Conservation (phyloP, 169 alveolate genomes). For the Babesia gibsoni region DNA sequence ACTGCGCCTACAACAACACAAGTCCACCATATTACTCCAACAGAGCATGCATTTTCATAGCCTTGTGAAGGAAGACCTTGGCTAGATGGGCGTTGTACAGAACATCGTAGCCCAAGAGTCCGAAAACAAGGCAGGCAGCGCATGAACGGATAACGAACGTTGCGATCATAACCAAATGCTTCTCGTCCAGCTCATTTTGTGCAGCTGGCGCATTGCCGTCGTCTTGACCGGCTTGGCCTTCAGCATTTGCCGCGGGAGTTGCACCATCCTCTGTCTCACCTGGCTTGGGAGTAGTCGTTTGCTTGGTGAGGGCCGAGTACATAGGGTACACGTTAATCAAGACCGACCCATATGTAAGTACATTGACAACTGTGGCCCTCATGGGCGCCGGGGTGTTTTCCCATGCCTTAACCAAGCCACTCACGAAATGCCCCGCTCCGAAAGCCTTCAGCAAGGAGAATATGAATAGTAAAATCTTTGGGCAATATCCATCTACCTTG, state of each 20-base stretch:
- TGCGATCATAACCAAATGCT: constrained; percentile 9
- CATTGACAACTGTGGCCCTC: constrained; percentile 3
- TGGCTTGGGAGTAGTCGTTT: constrained; percentile 2
- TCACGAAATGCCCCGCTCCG: constrained; percentile 6
- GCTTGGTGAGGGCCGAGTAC: constrained; percentile 15
- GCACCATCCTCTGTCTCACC: constrained; percentile 17
- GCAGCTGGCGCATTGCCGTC: neutral
- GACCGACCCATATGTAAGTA: constrained; percentile 45
- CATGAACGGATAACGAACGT: constrained; percentile 21
- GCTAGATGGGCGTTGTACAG: constrained; percentile 33
- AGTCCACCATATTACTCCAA: too few relatives aligned
- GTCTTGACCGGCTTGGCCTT: neutral
- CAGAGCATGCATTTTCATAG: too few relatives aligned
- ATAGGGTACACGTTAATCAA: constrained; percentile 39
- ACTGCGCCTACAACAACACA: neutral
- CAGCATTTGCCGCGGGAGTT: neutral
- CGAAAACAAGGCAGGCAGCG: constrained; percentile 41
- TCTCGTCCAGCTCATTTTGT: constrained; percentile 6
- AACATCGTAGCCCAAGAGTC: constrained; percentile 60
- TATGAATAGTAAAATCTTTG: constrained; percentile 6
- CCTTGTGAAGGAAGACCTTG: too few relatives aligned
- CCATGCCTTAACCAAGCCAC: constrained; percentile 23
- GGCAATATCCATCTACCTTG: constrained; percentile 23
- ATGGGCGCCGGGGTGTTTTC: neutral
- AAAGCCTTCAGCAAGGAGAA: constrained; percentile 10